Evolutionary conservation across 129 eudicot species (phyloP).

Genomic region (Heracleum sosnowskyi): DNA sequence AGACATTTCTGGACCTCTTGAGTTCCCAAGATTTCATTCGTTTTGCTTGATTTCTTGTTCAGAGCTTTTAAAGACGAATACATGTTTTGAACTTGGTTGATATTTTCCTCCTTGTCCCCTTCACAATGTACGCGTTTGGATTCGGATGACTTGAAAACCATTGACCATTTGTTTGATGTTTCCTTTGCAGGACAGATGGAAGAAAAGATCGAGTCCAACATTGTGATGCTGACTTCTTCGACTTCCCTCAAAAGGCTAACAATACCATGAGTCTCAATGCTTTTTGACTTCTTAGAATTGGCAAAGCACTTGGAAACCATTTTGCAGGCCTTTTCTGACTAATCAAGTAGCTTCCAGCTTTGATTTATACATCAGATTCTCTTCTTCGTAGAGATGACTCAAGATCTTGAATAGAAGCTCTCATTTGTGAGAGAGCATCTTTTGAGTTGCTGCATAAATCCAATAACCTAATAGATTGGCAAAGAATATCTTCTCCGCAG

Average conservation of each 20-base stretch:
- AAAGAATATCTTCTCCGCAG: conserved; percentile 1
- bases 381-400: conserved; percentile 8
- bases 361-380: not conserved
- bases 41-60: too few relatives aligned
- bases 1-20: not conserved
- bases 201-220: not conserved
- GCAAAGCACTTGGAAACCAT: not conserved
- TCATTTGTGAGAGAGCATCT: not conserved
- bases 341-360: not conserved
- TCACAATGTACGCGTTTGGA: not conserved
- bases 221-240: conserved; percentile 1
- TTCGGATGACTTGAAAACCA: not conserved
- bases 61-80: too few relatives aligned
- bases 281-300: not conserved
- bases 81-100: not conserved
- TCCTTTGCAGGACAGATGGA: not conserved
- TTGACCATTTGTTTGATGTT: not conserved
- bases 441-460: conserved; percentile 1
- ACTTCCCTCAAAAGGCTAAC: conserved; percentile 3
- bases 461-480: not conserved
- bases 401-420: not conserved
- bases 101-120: not conserved
- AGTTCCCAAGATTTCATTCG: not conserved
- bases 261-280: not conserved
- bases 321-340: not conserved